These are phyloP conservation scores for Piper betle DNA, from an alignment of 164 flowering plant genomes.

Conservation along the genomic window DNA sequence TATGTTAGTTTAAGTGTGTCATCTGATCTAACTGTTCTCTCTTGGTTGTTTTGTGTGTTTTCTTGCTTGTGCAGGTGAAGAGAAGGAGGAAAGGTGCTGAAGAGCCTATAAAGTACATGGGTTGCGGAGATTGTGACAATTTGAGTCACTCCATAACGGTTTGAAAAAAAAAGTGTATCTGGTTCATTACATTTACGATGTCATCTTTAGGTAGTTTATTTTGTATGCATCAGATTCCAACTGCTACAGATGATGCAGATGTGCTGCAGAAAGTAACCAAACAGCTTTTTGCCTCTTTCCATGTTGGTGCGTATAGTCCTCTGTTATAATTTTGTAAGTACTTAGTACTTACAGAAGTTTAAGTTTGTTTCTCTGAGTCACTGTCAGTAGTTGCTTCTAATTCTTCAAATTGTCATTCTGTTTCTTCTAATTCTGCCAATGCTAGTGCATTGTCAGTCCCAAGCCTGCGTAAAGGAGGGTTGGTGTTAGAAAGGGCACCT, in stretches of 20 bases:
- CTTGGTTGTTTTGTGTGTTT: not conserved
- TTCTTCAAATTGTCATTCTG: too few species aligned
- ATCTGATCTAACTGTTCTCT: not conserved
- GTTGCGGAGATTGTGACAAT: slow-evolving; percentile 90
- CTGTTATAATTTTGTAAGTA: too few species aligned
- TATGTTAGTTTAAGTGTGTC: not conserved
- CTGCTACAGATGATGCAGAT: slow-evolving; percentile 72
- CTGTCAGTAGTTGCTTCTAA: too few species aligned
- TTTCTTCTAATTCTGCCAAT: too few species aligned
- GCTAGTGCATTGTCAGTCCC: too few species aligned
- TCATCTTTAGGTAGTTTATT: too few species aligned
- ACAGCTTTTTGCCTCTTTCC: slow-evolving; percentile 67
- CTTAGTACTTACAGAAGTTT: too few species aligned
- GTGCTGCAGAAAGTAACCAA: slow-evolving; percentile 67
- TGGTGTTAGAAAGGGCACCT: too few species aligned
- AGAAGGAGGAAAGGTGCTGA: slow-evolving; percentile 73
- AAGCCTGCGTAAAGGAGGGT: too few species aligned
- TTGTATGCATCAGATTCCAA: slow-evolving; percentile 47
- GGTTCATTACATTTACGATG: too few species aligned
- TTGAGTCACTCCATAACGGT: slow-evolving; percentile 85
- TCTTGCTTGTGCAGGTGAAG: slow-evolving; percentile 36
- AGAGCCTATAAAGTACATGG: slow-evolving; percentile 88
- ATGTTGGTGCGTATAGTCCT: slow-evolving; percentile 32
- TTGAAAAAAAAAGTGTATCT: slow-evolving; percentile 4
- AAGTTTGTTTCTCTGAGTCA: too few species aligned